These are phyloP conservation scores for Aspergillus novofumigatus DNA, from an alignment of 2,329 filamentous ascomycete species.

Conservation along the genomic window DNA sequence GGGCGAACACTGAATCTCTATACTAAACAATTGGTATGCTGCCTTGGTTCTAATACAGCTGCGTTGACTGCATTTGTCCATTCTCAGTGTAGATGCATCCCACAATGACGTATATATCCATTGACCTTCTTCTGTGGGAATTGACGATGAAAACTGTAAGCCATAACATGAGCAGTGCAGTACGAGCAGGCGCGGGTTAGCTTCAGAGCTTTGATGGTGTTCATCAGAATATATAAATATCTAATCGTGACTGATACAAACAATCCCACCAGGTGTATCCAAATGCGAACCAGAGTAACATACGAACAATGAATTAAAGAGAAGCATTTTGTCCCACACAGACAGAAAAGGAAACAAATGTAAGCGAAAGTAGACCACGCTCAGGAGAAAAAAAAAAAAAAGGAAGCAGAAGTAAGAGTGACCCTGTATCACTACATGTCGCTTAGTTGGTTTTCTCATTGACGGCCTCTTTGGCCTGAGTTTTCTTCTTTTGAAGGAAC, in stretches of 20 bases:
- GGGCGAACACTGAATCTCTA: too few relatives aligned
- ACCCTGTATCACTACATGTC: neutral
- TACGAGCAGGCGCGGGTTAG: neutral
- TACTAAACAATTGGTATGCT: neutral
- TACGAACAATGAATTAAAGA: neutral
- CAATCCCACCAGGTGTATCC: neutral
- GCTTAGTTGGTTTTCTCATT: slow-evolving; percentile 45
- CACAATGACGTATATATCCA: neutral
- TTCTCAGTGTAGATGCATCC: neutral
- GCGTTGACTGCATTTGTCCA: neutral
- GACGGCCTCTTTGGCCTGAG: slow-evolving; percentile 53
- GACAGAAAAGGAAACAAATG: slow-evolving; percentile 5
- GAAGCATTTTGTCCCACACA: neutral
- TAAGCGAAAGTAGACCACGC: slow-evolving; percentile 9
- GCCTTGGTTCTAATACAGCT: neutral
- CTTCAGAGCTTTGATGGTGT: neutral
- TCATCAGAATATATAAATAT: neutral
- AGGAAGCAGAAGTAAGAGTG: neutral
- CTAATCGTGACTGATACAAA: neutral
- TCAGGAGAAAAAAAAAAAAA: slow-evolving; percentile 3
- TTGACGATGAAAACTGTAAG: neutral
- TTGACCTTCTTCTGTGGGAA: neutral
- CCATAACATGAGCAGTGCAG: neutral
- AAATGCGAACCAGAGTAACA: neutral
- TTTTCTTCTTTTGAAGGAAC: slow-evolving; percentile 60